A percentile compares a stretch with the other conserved stretches of the same genome.
Evolutionary conservation across 2,329 filamentous ascomycete species (phyloP).

Genomic region (Annulohypoxylon truncatum): DNA sequence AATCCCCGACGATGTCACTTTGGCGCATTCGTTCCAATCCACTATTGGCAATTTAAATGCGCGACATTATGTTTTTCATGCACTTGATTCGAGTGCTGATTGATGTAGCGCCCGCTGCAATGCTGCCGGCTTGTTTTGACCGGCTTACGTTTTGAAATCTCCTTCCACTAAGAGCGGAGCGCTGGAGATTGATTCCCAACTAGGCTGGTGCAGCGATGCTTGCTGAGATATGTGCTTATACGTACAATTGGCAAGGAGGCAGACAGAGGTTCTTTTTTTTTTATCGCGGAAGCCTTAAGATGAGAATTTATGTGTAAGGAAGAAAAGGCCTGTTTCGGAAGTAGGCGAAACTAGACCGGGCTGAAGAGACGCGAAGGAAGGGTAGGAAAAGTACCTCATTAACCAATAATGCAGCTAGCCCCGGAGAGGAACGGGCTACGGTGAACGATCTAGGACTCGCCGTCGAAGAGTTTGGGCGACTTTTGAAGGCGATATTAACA

Average conservation of each 20-base stretch:
- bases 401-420: slow-evolving; percentile 21
- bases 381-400: slow-evolving; percentile 31
- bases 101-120: slow-evolving; percentile 35
- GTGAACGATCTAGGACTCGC: slow-evolving; percentile 3
- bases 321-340: slow-evolving; percentile 46
- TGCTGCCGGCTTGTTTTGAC: slow-evolving; percentile 34
- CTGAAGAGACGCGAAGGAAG: slow-evolving; percentile 38
- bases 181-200: slow-evolving; percentile 51
- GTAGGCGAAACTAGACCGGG: slow-evolving; percentile 51
- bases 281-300: slow-evolving; percentile 33
- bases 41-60: slow-evolving; percentile 45
- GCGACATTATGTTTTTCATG: slow-evolving; percentile 44
- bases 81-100: slow-evolving; percentile 39
- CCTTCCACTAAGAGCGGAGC: slow-evolving; percentile 55
- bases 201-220: slow-evolving; percentile 52
- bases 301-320: slow-evolving; percentile 27
- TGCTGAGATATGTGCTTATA: slow-evolving; percentile 51
- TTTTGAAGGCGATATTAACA: neutral
- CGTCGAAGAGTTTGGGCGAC: neutral
- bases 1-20: slow-evolving; percentile 46
- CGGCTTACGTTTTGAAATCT: slow-evolving; percentile 49
- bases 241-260: slow-evolving; percentile 31
- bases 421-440: neutral
- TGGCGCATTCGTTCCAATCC: slow-evolving; percentile 50
- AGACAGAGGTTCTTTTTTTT: slow-evolving; percentile 27